These are phyloP conservation scores for Lactarius tabidus DNA, from an alignment of 768 basidiomycete genomes.

Conservation along the genomic window DNA sequence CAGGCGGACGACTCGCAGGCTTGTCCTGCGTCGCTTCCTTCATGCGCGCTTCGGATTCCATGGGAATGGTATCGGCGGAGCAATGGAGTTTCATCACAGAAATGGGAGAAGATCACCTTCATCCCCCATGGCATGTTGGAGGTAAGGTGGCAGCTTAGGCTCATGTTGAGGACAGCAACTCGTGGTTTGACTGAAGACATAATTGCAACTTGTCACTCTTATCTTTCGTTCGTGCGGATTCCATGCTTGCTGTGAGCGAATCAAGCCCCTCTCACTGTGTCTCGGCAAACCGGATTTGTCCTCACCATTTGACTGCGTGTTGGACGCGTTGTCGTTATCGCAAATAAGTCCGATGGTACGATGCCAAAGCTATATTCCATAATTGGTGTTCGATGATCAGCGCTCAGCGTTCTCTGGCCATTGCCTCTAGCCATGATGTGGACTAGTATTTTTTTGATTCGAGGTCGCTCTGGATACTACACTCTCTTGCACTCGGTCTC, in stretches of 20 bases:
- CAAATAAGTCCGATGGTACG: background rate
- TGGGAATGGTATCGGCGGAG: background rate
- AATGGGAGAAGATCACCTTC: background rate
- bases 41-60: constrained; percentile 29
- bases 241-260: background rate
- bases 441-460: background rate
- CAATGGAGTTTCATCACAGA: background rate
- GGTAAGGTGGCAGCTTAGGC: constrained; percentile 9
- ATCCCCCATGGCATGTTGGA: constrained; percentile 7
- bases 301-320: background rate
- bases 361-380: background rate
- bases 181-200: background rate
- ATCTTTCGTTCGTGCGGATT: background rate
- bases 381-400: background rate
- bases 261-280: background rate
- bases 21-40: constrained; percentile 17
- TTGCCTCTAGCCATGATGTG: background rate
- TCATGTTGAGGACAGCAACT: background rate
- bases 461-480: background rate
- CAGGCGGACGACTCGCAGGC: background rate
- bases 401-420: background rate
- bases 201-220: constrained; percentile 20
- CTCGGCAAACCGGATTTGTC: background rate
- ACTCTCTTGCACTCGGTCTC: background rate
- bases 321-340: background rate